Conservation (phyloP, 2,329 filamentous ascomycete genomes). For the Penicillium oxalicum region DNA sequence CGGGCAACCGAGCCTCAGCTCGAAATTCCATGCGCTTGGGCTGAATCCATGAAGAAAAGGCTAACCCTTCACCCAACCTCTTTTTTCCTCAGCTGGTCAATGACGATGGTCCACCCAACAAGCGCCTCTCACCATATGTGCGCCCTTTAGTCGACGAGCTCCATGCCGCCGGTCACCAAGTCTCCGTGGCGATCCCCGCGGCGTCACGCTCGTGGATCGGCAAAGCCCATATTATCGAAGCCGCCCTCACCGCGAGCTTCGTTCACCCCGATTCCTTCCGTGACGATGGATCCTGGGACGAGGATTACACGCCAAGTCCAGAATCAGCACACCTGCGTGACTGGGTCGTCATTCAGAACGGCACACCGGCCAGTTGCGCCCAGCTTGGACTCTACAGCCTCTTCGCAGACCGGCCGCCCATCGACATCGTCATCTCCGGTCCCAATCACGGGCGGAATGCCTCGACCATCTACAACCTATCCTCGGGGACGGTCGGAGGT, state of each 20-base stretch:
- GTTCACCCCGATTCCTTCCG: slow-evolving; percentile 57
- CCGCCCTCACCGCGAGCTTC: slow-evolving; percentile 72
- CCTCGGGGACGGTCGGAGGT: slow-evolving; percentile 68
- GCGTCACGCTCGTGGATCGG: slow-evolving; percentile 91
- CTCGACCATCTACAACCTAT: slow-evolving; percentile 69
- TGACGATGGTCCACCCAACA: slow-evolving; percentile 70
- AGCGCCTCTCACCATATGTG: slow-evolving; percentile 67
- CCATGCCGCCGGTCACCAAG: slow-evolving; percentile 65
- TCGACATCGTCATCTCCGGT: slow-evolving; percentile 69
- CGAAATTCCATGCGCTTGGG: too few relatives aligned
- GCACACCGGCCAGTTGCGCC: slow-evolving; percentile 68
- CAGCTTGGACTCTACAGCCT: slow-evolving; percentile 74
- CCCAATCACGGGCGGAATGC: slow-evolving; percentile 77
- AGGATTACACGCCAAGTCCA: slow-evolving; percentile 39
- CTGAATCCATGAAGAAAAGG: too few relatives aligned
- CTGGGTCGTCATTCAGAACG: slow-evolving; percentile 66
- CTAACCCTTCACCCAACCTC: too few relatives aligned
- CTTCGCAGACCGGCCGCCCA: slow-evolving; percentile 59
- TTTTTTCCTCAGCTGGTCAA: slow-evolving; percentile 44
- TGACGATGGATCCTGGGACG: slow-evolving; percentile 50
- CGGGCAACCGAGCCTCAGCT: too few relatives aligned
- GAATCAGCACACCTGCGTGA: slow-evolving; percentile 46
- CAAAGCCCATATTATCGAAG: slow-evolving; percentile 89
- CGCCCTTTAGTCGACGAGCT: slow-evolving; percentile 64
- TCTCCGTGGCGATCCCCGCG: slow-evolving; percentile 83